Conservation (phyloP, 2,329 filamentous ascomycete genomes). For the Bipolaris victoriae region DNA sequence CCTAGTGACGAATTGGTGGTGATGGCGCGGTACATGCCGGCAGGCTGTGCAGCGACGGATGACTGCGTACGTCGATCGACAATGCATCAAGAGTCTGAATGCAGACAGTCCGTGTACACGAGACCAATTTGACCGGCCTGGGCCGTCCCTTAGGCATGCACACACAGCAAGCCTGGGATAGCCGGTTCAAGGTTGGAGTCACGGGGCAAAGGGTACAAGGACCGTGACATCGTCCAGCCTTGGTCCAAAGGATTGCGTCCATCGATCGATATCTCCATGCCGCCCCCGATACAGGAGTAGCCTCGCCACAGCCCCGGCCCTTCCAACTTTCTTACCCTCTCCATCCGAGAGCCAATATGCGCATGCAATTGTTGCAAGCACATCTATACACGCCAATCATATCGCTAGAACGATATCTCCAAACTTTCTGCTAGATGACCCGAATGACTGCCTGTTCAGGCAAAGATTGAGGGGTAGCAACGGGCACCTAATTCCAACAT, state of each 20-base stretch:
- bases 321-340: neutral
- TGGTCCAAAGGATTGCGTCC: neutral
- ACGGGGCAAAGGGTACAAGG: slow-evolving; percentile 8
- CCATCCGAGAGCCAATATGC: slow-evolving; percentile 8
- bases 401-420: slow-evolving; percentile 6
- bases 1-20: neutral
- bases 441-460: slow-evolving; percentile 8
- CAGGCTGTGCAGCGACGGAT: neutral
- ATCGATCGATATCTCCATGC: slow-evolving; percentile 10
- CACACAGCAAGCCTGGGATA: slow-evolving; percentile 4
- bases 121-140: slow-evolving; percentile 4
- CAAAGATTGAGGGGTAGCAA: slow-evolving; percentile 14
- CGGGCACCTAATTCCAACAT: slow-evolving; percentile 14
- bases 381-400: neutral
- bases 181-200: neutral
- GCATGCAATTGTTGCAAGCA: slow-evolving; percentile 10
- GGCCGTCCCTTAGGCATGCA: slow-evolving; percentile 2
- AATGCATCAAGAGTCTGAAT: neutral
- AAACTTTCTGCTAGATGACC: slow-evolving; percentile 5
- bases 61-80: neutral
- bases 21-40: neutral
- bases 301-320: slow-evolving; percentile 2
- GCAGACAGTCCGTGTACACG: neutral
- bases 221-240: slow-evolving; percentile 6
- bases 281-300: neutral